Conservation (phyloP, 345 rosid genomes). For the Bruguiera parviflora region DNA sequence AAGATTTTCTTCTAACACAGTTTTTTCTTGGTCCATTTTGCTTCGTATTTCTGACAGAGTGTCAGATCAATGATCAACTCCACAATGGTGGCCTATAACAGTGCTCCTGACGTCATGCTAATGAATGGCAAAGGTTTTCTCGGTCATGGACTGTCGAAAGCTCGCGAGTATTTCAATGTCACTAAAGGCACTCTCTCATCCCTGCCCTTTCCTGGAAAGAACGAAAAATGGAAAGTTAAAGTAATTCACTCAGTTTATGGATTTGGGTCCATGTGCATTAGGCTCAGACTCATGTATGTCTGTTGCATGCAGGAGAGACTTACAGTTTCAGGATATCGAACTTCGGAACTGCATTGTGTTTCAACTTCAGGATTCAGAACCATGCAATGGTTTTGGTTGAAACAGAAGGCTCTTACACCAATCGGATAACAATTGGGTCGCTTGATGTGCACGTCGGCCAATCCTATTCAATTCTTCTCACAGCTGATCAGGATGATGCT, state of each 20-base stretch:
- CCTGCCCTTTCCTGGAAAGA: not conserved
- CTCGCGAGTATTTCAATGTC: conserved; percentile 40
- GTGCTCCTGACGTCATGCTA: conserved; percentile 28
- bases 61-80: conserved; percentile 18
- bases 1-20: not conserved
- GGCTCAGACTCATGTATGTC: too few relatives aligned
- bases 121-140: conserved; percentile 53
- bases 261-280: not conserved
- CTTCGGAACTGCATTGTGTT: conserved; percentile 29
- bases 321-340: conserved; percentile 49
- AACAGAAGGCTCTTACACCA: conserved; percentile 50
- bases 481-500: conserved; percentile 34
- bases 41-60: conserved; percentile 19
- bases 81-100: conserved; percentile 2
- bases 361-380: conserved; percentile 43
- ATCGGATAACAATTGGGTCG: conserved; percentile 31
- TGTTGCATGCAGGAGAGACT: conserved; percentile 30
- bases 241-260: not conserved
- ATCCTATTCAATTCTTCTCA: conserved; percentile 44
- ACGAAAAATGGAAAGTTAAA: not conserved
- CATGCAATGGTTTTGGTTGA: conserved; percentile 45
- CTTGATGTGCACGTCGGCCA: conserved; percentile 48
- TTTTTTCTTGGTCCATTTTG: not conserved
- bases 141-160: conserved; percentile 18
- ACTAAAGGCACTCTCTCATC: conserved; percentile 33